Conservation (phyloP, 176 grass and related monocot genomes). For the Rhynchospora tenuis region DNA sequence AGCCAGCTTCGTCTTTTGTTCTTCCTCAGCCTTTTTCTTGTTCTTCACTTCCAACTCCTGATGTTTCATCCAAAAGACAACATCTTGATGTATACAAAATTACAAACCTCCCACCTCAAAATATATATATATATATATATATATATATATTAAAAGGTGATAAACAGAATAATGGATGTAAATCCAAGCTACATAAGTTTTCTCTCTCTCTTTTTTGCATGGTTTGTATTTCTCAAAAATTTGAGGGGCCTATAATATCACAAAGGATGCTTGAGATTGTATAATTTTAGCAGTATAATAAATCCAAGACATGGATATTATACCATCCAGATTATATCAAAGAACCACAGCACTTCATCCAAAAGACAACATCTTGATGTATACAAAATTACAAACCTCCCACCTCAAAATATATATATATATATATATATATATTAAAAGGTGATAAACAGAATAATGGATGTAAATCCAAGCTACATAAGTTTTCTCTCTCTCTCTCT, state of each 20-base stretch:
- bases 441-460: neutral
- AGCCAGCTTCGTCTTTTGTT: constrained; percentile 54
- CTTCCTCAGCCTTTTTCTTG: constrained; percentile 49
- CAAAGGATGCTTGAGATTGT: neutral
- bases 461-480: neutral
- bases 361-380: neutral
- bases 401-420: neutral
- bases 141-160: neutral
- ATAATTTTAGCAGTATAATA: neutral
- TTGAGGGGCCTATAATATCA: neutral
- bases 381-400: neutral
- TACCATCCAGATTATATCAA: neutral
- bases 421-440: neutral
- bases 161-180: neutral
- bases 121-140: neutral
- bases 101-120: neutral
- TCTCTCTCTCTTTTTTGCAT: neutral
- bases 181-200: neutral
- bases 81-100: neutral
- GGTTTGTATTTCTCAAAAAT: neutral
- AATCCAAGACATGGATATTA: neutral
- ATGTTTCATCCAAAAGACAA: constrained; percentile 24
- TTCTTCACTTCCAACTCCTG: constrained; percentile 69
- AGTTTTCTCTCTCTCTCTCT: neutral
- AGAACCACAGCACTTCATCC: neutral